Evolutionary conservation across 108 stramenopile genomes (phyloP), one percentile per base, ranked within the genome.

Genomic region (Parietichytrium sp.): DNA sequence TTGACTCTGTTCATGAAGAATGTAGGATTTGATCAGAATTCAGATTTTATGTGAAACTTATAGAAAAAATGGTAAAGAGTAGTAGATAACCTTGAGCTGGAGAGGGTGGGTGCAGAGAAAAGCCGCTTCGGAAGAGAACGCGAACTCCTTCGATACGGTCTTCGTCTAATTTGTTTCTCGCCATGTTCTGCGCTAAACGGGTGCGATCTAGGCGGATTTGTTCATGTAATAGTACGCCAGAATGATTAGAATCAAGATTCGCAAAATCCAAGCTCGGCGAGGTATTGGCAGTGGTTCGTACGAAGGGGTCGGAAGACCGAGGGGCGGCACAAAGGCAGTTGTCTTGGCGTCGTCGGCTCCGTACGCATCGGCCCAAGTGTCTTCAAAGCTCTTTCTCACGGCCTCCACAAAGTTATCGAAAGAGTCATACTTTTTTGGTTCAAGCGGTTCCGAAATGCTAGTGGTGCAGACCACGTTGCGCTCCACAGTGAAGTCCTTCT

Each of bases 351-450:
- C 38, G 6, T 72, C 33, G 42, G 38, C 36, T 7, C 20, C 18
- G 42, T 72, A 72, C 0, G 61, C 61, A 27, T 72, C 61, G 20
- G 36, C 8, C 61, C 61, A 72, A 27, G 61, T 72, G 6, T 72
- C 61, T 12, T 45, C 20, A 20, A 72, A 72, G 38, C 45, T 33
- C 33, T 72, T 2, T n/a, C 61, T 33, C 61, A 72, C 61, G 6
- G 61, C 61, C 61, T 72, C 61, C 20, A 72, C 61, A 45, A 72
- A 72, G 10, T 16, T 42, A 13, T 72, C 61, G 2, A 72, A 72
- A 20, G 61, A 18, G 38, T 72, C 42, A 3, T 45, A 72, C 0
- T 72, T 45, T n/a, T 72, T n/a, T 6, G 61, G 61, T 42, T 72
- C 42, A 42, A 72, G 8, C 10, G 20, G 38, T 8, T n/a, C 2